Evolutionary conservation across 257 asterid genomes (phyloP), one percentile per base, ranked within the genome.

Genomic region (Lithospermum erythrorhizon): DNA sequence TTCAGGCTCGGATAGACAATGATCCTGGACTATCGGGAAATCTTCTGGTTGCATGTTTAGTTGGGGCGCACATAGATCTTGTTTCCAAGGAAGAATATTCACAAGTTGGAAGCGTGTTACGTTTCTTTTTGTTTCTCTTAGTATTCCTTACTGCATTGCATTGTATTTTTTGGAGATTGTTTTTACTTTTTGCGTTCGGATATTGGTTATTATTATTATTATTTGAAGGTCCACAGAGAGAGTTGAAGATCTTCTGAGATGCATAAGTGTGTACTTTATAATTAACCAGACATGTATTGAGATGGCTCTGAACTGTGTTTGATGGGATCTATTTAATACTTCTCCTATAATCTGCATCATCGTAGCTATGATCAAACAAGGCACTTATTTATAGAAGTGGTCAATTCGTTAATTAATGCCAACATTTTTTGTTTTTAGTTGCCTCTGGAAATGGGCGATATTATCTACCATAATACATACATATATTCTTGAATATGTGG

Each of bases 21-120:
- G 98, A 93, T 77, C 98, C 98, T 65, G 98, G 98, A 27, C 78
- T 93, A 77, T 84, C 90, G 1, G 98, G 98, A 70, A 93, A 93
- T 78, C 97, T 93, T 58, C 80, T 93, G 65, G 97, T 93, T 21
- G 97, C 88, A 63, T 97, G 98, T 65, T 70, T 93, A 77, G 95
- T 88, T 68, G 98, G 98, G 67, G 97, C 98, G 20, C 95, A 88
- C 71, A 77, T 93, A 56, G 87, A 93, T 74, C 97, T 93, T 61
- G 94, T 93, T 62, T 79, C 97, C 6, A 88, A 93, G 76, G 98
- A 88, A 81, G 97, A 93, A 65, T 93, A 86, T 68, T 90, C 94
- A 21, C 81, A 74, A 25, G 77, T 89, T 70, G 98, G 98, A 66
- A 71, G 83, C 59, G 89, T 82, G 67, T 97, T 93, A 79, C 23